Base-by-base conservation (phyloP, 371 early-diverging fungal genomes). In the Mucor lusitanicus region DNA sequence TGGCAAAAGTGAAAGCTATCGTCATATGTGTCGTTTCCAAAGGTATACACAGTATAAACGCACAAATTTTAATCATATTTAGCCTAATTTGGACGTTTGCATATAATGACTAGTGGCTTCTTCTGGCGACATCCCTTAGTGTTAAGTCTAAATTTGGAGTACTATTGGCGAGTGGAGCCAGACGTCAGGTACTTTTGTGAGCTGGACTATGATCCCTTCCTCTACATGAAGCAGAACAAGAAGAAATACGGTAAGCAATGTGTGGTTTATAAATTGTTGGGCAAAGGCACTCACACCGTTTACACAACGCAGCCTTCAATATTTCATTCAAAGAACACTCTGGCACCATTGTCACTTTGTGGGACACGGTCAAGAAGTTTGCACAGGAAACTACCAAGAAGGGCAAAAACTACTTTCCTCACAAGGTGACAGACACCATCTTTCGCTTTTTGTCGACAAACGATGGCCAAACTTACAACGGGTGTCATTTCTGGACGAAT, bases 21-120 rank as follows among this genome's bases (percentile, higher is more conserved):
- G 97, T 21, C 94, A 97, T 68, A 98, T 98, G 98, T 98, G 99
- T 78, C 84, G 94, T 67, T 88, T 90, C 65, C 80, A 85, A 61
- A 75, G 76, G 80, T 67, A 70, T 35, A 8, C 6, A 48, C 6
- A 0, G 21, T 32, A 15, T 46, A 7, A 17, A 21, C 15, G 46
- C 4, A 11, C 25, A 8, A 39, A 23, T 46, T 55, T 37, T 33
- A 40, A 30, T 19, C 67, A 12, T 23, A 32, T 54, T 55, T 21
- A 23, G 1, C 53, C 27, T 53, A 53, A 53, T 53, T 53, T 53
- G 53, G 53, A 53, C 15, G 13, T 25, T 53, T 53, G 27, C 27
- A 53, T 53, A 33, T 8, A 39, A 11, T 13, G 28, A 53, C 37
- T 60, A 92, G 91, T 42, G 97, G 98, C 1, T 90, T 89, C 59